Conservation (phyloP, 306 rosid genomes). For the Cicer pinnatifidum region DNA sequence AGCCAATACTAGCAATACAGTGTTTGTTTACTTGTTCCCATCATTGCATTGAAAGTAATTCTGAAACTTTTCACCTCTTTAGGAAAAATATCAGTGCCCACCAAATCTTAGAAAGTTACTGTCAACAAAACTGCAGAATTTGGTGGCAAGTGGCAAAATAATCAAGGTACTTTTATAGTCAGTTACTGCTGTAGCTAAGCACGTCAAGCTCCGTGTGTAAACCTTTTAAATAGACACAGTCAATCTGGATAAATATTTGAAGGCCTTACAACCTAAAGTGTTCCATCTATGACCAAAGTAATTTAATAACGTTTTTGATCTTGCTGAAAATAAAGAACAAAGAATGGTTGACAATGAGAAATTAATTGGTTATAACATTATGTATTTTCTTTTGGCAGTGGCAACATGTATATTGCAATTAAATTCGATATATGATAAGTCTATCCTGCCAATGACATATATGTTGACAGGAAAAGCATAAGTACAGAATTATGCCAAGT, state of each 20-base stretch:
- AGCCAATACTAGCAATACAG: conserved; percentile 23
- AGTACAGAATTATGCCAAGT: conserved; percentile 63
- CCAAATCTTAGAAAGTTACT: conserved; percentile 74
- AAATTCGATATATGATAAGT: conserved; percentile 36
- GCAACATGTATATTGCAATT: conserved; percentile 30
- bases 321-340: conserved; percentile 22
- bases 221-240: conserved; percentile 33
- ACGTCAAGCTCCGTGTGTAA: conserved; percentile 5
- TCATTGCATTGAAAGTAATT: conserved; percentile 35
- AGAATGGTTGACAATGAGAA: conserved; percentile 16
- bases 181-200: conserved; percentile 24
- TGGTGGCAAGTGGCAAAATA: conserved; percentile 76
- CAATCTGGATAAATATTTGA: conserved; percentile 24
- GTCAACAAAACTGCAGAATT: conserved; percentile 76
- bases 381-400: conserved; percentile 31
- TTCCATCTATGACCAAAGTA: conserved; percentile 16
- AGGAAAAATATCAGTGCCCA: conserved; percentile 83
- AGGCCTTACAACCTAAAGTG: conserved; percentile 28
- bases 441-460: conserved; percentile 32
- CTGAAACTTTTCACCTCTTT: conserved; percentile 41
- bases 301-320: conserved; percentile 9
- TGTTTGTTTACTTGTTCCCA: conserved; percentile 27
- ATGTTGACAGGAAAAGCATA: conserved; percentile 74
- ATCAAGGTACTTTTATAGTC: conserved; percentile 65
- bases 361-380: conserved; percentile 15